Base-by-base conservation (phyloP, 1,284 basidiomycete species). In the Ceratorhiza oryzae-sativae region DNA sequence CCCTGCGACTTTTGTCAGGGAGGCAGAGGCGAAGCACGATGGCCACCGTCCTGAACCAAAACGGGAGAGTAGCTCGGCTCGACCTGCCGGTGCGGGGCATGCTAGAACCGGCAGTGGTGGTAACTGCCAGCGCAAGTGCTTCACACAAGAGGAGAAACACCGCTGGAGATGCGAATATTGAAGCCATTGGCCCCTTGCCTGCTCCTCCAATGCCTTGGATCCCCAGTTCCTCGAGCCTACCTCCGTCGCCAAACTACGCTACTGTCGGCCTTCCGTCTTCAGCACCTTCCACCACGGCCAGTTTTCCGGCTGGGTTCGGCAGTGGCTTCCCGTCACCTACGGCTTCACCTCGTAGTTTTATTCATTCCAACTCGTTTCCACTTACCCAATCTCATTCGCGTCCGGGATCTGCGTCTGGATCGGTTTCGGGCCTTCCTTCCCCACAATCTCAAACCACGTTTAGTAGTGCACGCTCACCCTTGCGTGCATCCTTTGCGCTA, bases 401-500 rank as follows among this genome's bases (percentile, higher is more conserved):
- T 36, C 2, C 34, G 27, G 32, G 34, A 3, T 59, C 56, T 32
- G 41, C 42, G 27, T 36, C 45, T 32, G 61, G 42, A 13, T 36
- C 61, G 18, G 25, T 41, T 9, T 46, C 61, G 18, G 34, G 41
- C 20, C 32, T 20, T 12, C 46, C 46, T 51, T 36, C 45, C 3
- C 60, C 60, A 12, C 41, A 45, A 15, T 42, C 60, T 49, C 51
- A 55, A 15, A 15, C 27, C 51, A 13, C 27, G 15, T 55, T 55
- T 15, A 55, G 27, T 30, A 20, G 51, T 32, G 42, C 46, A 30
- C 61, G 61, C 27, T 67, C 63, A n/a, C 63, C 63, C 2, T 46
- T 67, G 25, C 48, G 63, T 25, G 34, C 49, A 32, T 67, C 63
- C 5, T 67, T 67, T 55, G 63, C 49, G 53, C 48, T 65, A 25